Conservation (phyloP, 371 early-diverging fungal genomes). For the Mortierella sp. region DNA sequence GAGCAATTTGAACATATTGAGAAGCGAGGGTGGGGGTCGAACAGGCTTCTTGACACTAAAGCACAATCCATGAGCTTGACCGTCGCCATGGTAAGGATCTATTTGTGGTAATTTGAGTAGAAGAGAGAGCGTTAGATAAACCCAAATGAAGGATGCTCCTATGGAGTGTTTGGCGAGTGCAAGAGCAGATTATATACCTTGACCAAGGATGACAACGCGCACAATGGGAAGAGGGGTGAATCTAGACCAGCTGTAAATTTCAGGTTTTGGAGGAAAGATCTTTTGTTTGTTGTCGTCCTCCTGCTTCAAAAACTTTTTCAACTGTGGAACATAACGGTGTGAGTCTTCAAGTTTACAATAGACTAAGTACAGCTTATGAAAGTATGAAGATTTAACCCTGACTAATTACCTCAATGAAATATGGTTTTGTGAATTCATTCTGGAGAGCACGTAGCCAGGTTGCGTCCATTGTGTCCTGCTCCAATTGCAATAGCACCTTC, state of each 20-base stretch:
- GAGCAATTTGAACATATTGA: constrained; percentile 94
- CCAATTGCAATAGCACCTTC: constrained; percentile 73
- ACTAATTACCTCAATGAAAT: constrained; percentile 73
- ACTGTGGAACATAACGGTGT: constrained; percentile 45
- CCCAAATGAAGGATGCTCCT: neutral
- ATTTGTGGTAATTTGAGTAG: neutral
- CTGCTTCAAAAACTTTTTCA: constrained; percentile 81
- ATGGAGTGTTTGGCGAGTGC: neutral
- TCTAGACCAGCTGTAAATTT: constrained; percentile 88
- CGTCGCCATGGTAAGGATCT: constrained; percentile 97
- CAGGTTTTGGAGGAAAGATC: constrained; percentile 80
- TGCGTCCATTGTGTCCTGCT: constrained; percentile 76
- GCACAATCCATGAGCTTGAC: constrained; percentile 95
- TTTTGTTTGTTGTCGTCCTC: constrained; percentile 58
- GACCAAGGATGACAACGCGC: constrained; percentile 92
- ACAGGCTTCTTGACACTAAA: constrained; percentile 90
- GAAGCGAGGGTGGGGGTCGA: constrained; percentile 88
- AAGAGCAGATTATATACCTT: constrained; percentile 64
- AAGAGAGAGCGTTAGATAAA: neutral
- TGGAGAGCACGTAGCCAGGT: constrained; percentile 83
- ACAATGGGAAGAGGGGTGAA: constrained; percentile 75
- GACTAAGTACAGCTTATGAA: neutral
- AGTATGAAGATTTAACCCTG: too few relatives aligned
- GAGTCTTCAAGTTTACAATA: neutral
- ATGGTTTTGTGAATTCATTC: constrained; percentile 80